Percentiles rank a stretch among this genome's conserved stretches.
phyloP scores from a whole-genome alignment of 1,284 basidiomycete genomes.

The Heimioporus punctisporus region DNA sequence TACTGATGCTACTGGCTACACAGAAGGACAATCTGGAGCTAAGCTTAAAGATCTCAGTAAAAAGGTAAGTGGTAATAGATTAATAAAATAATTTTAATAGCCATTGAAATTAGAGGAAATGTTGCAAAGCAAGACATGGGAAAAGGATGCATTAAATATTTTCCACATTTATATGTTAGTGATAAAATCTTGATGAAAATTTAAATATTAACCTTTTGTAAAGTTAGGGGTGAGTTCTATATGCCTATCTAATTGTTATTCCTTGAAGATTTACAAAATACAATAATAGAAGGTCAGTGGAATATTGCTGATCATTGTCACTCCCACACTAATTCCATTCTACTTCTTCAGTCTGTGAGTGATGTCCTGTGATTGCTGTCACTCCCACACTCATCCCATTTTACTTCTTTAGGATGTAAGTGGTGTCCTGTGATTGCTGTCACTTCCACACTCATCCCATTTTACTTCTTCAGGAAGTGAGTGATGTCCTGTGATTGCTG shows the following conservation, averaged over 20 bases:
- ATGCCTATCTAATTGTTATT: background rate
- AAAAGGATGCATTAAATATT: background rate
- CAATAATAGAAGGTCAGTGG: background rate
- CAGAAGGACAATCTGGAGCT: background rate
- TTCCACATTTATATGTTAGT: background rate
- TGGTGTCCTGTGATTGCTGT: background rate
- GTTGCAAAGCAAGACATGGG: no score
- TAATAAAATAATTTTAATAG: no score
- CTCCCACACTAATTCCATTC: no score
- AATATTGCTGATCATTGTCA: no score
- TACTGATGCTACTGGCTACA: background rate
- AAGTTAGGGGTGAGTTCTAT: background rate
- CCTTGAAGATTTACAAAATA: background rate
- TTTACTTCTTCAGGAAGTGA: no score
- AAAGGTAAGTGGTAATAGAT: no score
- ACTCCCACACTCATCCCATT: no score
- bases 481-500: no score
- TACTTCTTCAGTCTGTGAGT: background rate
- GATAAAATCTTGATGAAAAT: background rate
- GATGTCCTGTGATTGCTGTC: background rate
- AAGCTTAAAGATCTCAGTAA: background rate
- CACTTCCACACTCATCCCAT: no score
- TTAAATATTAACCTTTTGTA: no score
- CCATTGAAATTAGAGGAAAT: no score
- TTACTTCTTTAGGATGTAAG: no score